Percentiles rank a stretch among this genome's conserved stretches.
Evolutionary conservation across 2,329 filamentous ascomycete genomes (phyloP).

Genomic region (Pseudogymnoascus sp.): DNA sequence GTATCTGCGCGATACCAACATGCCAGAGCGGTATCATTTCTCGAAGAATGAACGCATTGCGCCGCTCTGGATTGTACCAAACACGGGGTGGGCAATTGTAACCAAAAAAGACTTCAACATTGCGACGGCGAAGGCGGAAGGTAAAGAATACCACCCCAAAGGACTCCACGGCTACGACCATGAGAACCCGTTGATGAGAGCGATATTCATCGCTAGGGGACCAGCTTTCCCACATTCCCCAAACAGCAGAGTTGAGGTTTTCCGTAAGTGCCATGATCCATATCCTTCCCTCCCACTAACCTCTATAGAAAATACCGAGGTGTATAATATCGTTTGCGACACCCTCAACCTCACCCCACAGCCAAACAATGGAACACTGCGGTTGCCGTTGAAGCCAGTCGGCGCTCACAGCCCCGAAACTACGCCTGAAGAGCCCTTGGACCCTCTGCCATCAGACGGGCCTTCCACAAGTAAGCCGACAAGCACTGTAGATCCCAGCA

Average conservation of each 20-base stretch:
- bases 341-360: slow-evolving; percentile 66
- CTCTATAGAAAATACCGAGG: slow-evolving; percentile 73
- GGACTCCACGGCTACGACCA: slow-evolving; percentile 95
- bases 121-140: slow-evolving; percentile 55
- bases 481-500: neutral
- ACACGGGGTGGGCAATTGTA: slow-evolving; percentile 88
- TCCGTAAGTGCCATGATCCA: slow-evolving; percentile 56
- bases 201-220: slow-evolving; percentile 86
- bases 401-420: slow-evolving; percentile 45
- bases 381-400: slow-evolving; percentile 51
- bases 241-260: slow-evolving; percentile 70
- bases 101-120: slow-evolving; percentile 73
- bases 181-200: slow-evolving; percentile 89
- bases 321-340: slow-evolving; percentile 93
- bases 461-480: neutral
- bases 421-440: slow-evolving; percentile 42
- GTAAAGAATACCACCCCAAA: slow-evolving; percentile 65
- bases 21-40: slow-evolving; percentile 93
- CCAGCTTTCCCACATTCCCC: slow-evolving; percentile 84
- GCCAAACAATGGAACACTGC: slow-evolving; percentile 82
- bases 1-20: slow-evolving; percentile 76
- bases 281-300: neutral
- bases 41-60: slow-evolving; percentile 82
- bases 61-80: slow-evolving; percentile 88
- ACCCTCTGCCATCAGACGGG: slow-evolving; percentile 38